Base-by-base conservation (phyloP, 495 filamentous ascomycete species). In the Xylaria nigripes region DNA sequence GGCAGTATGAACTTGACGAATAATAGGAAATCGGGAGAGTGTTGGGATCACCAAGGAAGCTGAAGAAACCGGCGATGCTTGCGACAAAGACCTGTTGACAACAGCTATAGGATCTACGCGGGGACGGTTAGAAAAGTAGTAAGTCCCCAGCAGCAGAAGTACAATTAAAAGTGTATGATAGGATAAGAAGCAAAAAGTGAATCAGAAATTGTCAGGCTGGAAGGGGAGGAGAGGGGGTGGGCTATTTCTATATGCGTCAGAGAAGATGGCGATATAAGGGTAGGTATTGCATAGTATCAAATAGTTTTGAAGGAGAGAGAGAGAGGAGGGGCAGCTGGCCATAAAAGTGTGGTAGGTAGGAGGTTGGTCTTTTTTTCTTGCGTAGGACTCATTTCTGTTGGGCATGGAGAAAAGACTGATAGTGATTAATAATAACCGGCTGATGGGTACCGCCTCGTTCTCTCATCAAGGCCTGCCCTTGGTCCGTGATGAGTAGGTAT, bases 1-100 rank as follows among this genome's bases (percentile, higher is more conserved):
- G 54, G 75, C 67, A 48, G 85, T 58, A 55, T 65, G 58, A 51
- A 61, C 53, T 41, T 45, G 47, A 23, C 61, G 59, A 32, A 36
- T 56, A 25, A n/a, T n/a, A n/a, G n/a, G 48, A 38, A 46, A 59
- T 41, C n/a, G 38, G 44, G 56, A 50, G 54, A 32, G 18, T 2
- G 10, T 2, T 2, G 32, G 32, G 36, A n/a, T n/a, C n/a, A n/a
- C 10, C 10, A 43, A 47, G 56, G 62, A 56, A 54, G 50, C 50
- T 52, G 56, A 60, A 32, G 48, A 42, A 27, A 34, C 13, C 27
- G 13, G 23, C 38, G 48, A 44, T 45, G 23, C 23, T 18, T 3
- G 44, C n/a, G 45, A 47, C 47, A 32, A 32, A 30, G 51, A 32
- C 41, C 21, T 47, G 18, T 13, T 24, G 25, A 16, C 21, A 22